Percentiles rank a stretch among this genome's conserved stretches.
Evolutionary conservation across 2,329 filamentous ascomycete species (phyloP).

Genomic region (Pseudopithomyces chartarum): DNA sequence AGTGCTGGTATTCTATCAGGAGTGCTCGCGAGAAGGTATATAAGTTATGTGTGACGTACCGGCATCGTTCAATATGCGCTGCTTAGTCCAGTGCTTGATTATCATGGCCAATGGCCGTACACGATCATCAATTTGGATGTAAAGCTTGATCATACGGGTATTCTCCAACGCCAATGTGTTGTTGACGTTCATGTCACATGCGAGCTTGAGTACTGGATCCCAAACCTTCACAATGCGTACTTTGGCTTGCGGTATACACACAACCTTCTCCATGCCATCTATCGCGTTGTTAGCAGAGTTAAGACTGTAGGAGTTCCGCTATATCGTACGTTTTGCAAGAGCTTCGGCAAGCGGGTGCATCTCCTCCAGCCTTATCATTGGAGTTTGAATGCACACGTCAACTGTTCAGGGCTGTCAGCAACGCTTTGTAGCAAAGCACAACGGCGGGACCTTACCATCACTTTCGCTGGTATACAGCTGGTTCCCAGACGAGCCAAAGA

Average conservation of each 20-base stretch:
- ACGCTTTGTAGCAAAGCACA: constrained; percentile 18
- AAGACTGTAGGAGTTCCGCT: neutral
- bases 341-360: constrained; percentile 91
- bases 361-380: constrained; percentile 83
- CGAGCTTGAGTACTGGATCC: constrained; percentile 88
- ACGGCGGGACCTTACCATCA: constrained; percentile 68
- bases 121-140: constrained; percentile 89
- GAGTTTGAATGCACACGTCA: constrained; percentile 95
- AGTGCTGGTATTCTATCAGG: constrained; percentile 63
- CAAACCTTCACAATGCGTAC: constrained; percentile 99
- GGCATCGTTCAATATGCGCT: constrained; percentile 91
- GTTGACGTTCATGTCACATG: constrained; percentile 99
- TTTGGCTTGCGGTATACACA: constrained; percentile 92
- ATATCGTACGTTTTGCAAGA: constrained; percentile 76
- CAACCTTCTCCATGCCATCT: constrained; percentile 97
- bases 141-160: constrained; percentile 96
- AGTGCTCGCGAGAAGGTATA: neutral
- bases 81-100: constrained; percentile 95
- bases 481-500: constrained; percentile 99
- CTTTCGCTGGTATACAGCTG: constrained; percentile 93
- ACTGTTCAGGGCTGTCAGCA: constrained; percentile 62
- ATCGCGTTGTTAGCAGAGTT: constrained; percentile 39
- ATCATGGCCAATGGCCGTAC: constrained; percentile 94
- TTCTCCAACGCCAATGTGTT: constrained; percentile 95
- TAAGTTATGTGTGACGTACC: constrained; percentile 63